phyloP scores from a whole-genome alignment of 768 basidiomycete genomes.

The Cystobasidium onofrii region DNA sequence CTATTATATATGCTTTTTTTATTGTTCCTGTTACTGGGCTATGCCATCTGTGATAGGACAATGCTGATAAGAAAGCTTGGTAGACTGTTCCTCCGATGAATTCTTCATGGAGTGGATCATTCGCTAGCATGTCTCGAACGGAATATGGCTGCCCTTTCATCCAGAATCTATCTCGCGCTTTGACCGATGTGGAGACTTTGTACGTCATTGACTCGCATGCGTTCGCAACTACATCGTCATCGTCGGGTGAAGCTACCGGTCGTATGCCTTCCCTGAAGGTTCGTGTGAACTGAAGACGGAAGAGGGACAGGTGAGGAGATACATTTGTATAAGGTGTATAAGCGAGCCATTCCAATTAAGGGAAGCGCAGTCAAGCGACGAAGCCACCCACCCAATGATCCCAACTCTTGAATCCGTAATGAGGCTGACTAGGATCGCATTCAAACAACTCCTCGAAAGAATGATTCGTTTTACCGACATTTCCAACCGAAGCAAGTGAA shows the following conservation, averaged over 20 bases:
- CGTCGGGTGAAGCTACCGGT: conserved; percentile 46
- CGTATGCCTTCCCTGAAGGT: conserved; percentile 49
- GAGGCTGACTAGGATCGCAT: conserved; percentile 47
- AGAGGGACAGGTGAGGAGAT: neutral
- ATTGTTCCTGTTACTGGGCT: conserved; percentile 53
- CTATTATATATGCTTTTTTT: conserved; percentile 49
- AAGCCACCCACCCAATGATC: conserved; percentile 37
- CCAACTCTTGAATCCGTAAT: conserved; percentile 51
- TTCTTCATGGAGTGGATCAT: conserved; percentile 47
- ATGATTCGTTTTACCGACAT: conserved; percentile 39
- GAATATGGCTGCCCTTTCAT: conserved; percentile 59
- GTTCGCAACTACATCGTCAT: conserved; percentile 49
- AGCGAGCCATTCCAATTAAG: neutral
- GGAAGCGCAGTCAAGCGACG: neutral
- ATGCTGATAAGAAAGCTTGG: conserved; percentile 56
- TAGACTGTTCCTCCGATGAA: conserved; percentile 52
- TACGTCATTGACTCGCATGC: conserved; percentile 56
- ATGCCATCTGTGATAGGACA: conserved; percentile 61
- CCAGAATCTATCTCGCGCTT: conserved; percentile 54
- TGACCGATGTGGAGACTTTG: conserved; percentile 48
- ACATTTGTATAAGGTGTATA: too few relatives aligned
- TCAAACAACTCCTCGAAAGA: conserved; percentile 49
- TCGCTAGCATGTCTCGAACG: conserved; percentile 53
- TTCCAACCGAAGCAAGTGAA: conserved; percentile 43
- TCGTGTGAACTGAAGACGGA: conserved; percentile 53